Base-by-base conservation (phyloP, 2,329 filamentous ascomycete genomes). In the Xylaria sp. region DNA sequence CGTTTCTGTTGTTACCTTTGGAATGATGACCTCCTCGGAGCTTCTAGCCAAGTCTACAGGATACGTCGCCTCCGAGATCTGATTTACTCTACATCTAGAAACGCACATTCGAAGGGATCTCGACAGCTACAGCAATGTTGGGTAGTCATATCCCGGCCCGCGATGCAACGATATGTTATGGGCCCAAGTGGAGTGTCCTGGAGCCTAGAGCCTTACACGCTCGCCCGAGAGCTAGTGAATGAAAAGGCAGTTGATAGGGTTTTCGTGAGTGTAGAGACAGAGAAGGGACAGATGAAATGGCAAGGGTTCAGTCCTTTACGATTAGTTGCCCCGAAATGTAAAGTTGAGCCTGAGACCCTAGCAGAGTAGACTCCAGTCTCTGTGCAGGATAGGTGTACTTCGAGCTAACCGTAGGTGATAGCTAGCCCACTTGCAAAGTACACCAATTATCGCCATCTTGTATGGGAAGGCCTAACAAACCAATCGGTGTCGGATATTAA, bases 251-350 rank as follows among this genome's bases (percentile, higher is more conserved):
- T 54, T 21, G 38, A 54, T 33, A 33, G 51, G 13, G 4, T 54
- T 5, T 33, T 54, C 3, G 51, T 54, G 17, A 44, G 38, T 21
- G 51, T 43, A 15, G 51, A 43, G 51, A 43, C 51, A 7, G 51
- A 54, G 7, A 54, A 54, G 38, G 38, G 51, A 15, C 51, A 54
- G 51, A 11, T 54, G n/a, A 54, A 54, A 35, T 54, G 51, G 51
- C 51, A 54, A n/a, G 25, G 23, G 5, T 44, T 44, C 4, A 54
- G 51, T 35, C 51, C 51, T 21, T 43, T 54, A 17, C 43, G 51
- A 44, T 35, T 54, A 15, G 17, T 44, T 17, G 38, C 38, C 11
- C 51, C 51, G 17, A 43, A 54, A 54, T 54, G 51, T 54, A 54
- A 54, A 43, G 51, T 54, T 35, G 13, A 33, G 25, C n/a, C 51